These are phyloP conservation scores for Colletotrichum tofieldiae DNA, from an alignment of 2,329 filamentous ascomycete species.

Conservation along the genomic window DNA sequence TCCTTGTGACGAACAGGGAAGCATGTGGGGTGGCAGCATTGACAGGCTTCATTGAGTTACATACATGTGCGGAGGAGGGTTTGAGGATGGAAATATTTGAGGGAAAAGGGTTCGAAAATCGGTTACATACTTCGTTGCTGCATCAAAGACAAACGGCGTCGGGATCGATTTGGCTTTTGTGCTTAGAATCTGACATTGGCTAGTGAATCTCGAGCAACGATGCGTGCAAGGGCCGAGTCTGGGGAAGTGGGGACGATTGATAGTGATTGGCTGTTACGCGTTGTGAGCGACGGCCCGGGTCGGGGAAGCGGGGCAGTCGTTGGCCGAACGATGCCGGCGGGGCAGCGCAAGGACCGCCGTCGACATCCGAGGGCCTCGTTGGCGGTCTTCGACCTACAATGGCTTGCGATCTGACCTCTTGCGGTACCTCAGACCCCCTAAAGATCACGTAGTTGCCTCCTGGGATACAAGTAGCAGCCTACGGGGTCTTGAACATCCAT, in stretches of 20 bases:
- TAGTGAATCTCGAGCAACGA: conserved; percentile 9
- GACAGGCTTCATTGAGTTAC: neutral
- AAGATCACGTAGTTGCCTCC: too few relatives aligned
- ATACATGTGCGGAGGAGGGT: neutral
- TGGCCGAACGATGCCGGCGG: neutral
- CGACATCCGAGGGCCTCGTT: neutral
- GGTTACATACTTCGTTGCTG: too few relatives aligned
- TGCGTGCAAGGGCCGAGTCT: conserved; percentile 11
- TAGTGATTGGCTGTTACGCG: neutral
- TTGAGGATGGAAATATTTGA: neutral
- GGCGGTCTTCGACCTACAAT: neutral
- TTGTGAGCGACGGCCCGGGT: neutral
- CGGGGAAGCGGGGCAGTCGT: neutral
- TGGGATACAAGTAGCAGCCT: too few relatives aligned
- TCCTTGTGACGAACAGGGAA: conserved; percentile 5
- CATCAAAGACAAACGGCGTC: neutral
- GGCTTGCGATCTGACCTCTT: too few relatives aligned
- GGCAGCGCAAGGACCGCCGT: neutral
- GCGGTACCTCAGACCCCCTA: too few relatives aligned
- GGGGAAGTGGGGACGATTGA: conserved; percentile 1
- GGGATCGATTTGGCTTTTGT: conserved; percentile 6
- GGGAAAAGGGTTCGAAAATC: neutral
- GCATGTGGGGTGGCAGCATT: neutral
- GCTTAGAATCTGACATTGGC: conserved; percentile 3
- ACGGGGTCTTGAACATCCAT: too few relatives aligned